Conservation (phyloP, 371 early-diverging fungal genomes). For the Mortierella sp. region DNA sequence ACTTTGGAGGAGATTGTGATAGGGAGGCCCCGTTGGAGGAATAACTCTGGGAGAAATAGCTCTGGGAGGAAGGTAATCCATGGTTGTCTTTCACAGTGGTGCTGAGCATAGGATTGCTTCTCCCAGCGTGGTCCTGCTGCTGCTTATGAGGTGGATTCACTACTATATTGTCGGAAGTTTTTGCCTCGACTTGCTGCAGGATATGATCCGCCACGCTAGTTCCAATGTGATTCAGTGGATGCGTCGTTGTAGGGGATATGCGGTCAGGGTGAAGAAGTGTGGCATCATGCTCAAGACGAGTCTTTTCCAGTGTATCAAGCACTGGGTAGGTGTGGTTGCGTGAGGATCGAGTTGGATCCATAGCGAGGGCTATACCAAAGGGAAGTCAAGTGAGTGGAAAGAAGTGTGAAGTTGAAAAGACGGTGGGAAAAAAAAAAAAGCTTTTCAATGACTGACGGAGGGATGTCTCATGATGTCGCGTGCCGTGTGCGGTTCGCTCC, state of each 20-base stretch:
- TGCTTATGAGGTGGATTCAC: no score
- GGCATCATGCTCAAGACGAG: conserved; percentile 20
- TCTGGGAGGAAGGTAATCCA: no score
- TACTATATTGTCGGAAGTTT: neutral
- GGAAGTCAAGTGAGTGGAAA: neutral
- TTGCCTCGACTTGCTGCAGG: conserved; percentile 25
- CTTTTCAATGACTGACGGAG: neutral
- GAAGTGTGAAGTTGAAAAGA: neutral
- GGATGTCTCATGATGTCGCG: no score
- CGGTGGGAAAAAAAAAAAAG: neutral
- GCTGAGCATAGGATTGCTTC: no score
- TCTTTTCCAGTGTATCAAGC: conserved; percentile 33
- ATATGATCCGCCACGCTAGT: conserved; percentile 27
- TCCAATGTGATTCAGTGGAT: neutral
- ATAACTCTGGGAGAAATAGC: no score
- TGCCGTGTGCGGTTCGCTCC: no score
- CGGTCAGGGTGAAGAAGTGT: conserved; percentile 13
- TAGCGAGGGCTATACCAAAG: neutral
- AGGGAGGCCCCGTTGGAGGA: no score
- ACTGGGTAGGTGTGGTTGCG: conserved; percentile 17
- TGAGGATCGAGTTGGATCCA: neutral
- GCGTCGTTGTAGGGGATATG: neutral
- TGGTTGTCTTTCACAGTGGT: no score
- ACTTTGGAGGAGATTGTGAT: neutral
- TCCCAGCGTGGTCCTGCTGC: no score